Evolutionary conservation across 208 protist genomes (phyloP).

Genomic region (Lotmaria passim): DNA sequence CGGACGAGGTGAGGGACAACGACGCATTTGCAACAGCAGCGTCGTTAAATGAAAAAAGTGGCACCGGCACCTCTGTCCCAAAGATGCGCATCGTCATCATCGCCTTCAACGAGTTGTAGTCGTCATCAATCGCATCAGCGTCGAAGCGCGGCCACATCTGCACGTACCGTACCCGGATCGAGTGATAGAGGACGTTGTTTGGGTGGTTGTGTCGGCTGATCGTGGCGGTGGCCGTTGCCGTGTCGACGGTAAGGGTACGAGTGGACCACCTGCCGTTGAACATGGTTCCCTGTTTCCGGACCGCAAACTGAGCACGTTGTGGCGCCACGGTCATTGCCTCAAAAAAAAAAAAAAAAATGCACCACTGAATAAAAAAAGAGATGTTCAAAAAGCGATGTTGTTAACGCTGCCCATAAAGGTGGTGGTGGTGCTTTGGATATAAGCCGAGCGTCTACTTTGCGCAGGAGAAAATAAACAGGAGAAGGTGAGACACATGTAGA

Average conservation of each 20-base stretch:
- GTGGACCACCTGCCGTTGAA: slow-evolving; percentile 6
- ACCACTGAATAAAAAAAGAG: no score
- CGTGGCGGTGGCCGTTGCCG: slow-evolving; percentile 7
- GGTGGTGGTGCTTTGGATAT: no score
- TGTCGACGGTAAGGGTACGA: slow-evolving; percentile 12
- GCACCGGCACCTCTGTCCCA: not conserved
- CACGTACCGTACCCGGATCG: not conserved
- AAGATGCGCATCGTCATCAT: not conserved
- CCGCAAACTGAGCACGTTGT: no score
- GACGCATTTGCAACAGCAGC: no score
- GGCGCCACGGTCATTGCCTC: no score
- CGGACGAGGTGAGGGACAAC: no score
- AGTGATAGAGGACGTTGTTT: slow-evolving; percentile 19
- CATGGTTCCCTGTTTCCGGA: not conserved
- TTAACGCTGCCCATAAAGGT: no score
- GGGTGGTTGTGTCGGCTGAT: slow-evolving; percentile 12
- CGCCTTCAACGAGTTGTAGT: not conserved
- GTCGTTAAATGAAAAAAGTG: not conserved
- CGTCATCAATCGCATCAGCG: not conserved
- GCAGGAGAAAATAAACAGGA: no score
- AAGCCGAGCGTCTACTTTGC: no score
- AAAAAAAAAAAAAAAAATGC: no score
- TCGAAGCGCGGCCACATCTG: slow-evolving; percentile 12
- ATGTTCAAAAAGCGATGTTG: no score
- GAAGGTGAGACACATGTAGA: no score